Evolutionary conservation across 2,329 filamentous ascomycete genomes (phyloP).

Genomic region (Ophiostoma himal-ulmi): DNA sequence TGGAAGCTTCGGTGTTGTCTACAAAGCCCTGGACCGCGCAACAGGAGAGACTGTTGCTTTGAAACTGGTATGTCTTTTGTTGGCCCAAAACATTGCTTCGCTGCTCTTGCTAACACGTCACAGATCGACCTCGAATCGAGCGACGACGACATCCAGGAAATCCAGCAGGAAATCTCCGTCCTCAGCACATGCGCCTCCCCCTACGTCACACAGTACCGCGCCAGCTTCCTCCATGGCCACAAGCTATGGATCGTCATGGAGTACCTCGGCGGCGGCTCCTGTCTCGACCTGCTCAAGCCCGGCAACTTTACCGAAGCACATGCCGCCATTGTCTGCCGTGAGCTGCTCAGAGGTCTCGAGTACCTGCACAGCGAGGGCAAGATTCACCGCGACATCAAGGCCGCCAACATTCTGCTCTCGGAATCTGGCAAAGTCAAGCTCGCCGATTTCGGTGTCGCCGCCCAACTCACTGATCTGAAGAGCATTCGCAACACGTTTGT

Average conservation of each 20-base stretch:
- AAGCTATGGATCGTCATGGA: conserved; percentile 99
- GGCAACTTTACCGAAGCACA: conserved; percentile 82
- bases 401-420: conserved; percentile 91
- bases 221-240: conserved; percentile 89
- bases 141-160: conserved; percentile 96
- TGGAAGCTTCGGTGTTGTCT: conserved; percentile 93
- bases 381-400: conserved; percentile 95
- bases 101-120: neutral
- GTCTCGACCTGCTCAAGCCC: conserved; percentile 87
- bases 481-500: conserved; percentile 97
- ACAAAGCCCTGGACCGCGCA: conserved; percentile 86
- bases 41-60: conserved; percentile 94
- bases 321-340: conserved; percentile 89
- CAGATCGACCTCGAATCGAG: conserved; percentile 98
- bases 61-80: conserved; percentile 69
- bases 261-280: conserved; percentile 89
- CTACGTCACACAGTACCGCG: conserved; percentile 93
- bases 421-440: conserved; percentile 87
- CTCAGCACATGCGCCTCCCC: conserved; percentile 91
- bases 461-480: conserved; percentile 95
- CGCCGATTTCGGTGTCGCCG: conserved; percentile 94
- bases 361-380: conserved; percentile 93
- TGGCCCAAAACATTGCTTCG: too few relatives aligned
- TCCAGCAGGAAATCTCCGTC: conserved; percentile 93
- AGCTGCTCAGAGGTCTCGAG: conserved; percentile 81